A percentile compares a stretch with the other conserved stretches of the same genome.
Evolutionary conservation across 306 rosid genomes (phyloP).

Genomic region (Glycine latifolia): DNA sequence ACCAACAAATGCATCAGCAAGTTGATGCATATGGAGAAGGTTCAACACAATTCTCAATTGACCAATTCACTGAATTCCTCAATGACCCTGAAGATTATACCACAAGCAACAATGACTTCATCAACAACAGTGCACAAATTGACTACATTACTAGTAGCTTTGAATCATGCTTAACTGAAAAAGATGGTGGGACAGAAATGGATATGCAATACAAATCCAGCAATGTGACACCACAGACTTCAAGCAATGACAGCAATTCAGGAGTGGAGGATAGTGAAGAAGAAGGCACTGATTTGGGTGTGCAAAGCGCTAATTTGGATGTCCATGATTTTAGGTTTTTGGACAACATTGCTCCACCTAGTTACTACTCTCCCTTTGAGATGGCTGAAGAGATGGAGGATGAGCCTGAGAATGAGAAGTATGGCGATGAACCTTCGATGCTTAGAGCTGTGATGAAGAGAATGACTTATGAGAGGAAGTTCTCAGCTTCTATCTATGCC

Average conservation of each 20-base stretch:
- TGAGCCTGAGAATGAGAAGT: slow-evolving; percentile 66
- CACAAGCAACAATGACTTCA: slow-evolving; percentile 49
- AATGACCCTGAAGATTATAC: slow-evolving; percentile 73
- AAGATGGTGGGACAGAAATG: slow-evolving; percentile 45
- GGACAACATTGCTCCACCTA: slow-evolving; percentile 61
- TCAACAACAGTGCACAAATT: slow-evolving; percentile 48
- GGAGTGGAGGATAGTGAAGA: slow-evolving; percentile 59
- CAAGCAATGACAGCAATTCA: slow-evolving; percentile 57
- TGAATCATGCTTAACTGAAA: slow-evolving; percentile 71
- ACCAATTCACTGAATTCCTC: slow-evolving; percentile 72
- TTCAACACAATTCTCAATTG: slow-evolving; percentile 53
- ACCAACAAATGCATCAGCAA: slow-evolving; percentile 55
- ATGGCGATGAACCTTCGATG: slow-evolving; percentile 80
- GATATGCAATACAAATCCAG: slow-evolving; percentile 42
- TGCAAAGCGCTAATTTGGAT: slow-evolving; percentile 31
- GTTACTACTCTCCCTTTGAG: slow-evolving; percentile 86
- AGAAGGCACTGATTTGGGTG: slow-evolving; percentile 50
- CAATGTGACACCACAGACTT: slow-evolving; percentile 49
- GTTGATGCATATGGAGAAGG: slow-evolving; percentile 47
- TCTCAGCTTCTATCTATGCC: slow-evolving; percentile 94
- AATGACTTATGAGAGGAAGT: slow-evolving; percentile 90
- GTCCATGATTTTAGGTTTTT: slow-evolving; percentile 71
- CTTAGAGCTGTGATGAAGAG: slow-evolving; percentile 85
- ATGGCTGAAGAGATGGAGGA: slow-evolving; percentile 80
- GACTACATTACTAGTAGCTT: slow-evolving; percentile 72